Percentiles rank a stretch among this genome's conserved stretches.
Conservation (phyloP, 2,329 filamentous ascomycete genomes). For the Aureobasidium sp. region DNA sequence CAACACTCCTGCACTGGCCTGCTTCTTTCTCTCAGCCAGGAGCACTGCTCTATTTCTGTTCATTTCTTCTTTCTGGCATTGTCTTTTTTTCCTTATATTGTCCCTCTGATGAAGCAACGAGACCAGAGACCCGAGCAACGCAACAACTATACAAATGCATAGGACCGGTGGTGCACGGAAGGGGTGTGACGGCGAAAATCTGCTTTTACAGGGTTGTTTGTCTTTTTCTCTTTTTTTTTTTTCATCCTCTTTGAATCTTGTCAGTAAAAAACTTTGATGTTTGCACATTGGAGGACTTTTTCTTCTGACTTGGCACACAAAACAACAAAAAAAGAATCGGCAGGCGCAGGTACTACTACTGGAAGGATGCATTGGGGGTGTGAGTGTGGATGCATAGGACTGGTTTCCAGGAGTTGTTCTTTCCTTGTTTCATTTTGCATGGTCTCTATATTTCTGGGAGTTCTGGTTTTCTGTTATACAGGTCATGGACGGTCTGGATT, state of each 20-base stretch:
- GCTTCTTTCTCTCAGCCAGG: not conserved
- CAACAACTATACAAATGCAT: conserved; percentile 2
- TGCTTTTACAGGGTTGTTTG: conserved; percentile 2
- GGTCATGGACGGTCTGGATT: not conserved
- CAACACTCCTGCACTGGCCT: not conserved
- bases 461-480: not conserved
- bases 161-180: not conserved
- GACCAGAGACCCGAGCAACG: conserved; percentile 2
- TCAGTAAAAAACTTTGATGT: not conserved
- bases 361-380: not conserved
- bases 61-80: not conserved
- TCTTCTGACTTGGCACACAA: not conserved
- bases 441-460: not conserved
- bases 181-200: not conserved
- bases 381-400: not conserved
- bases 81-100: not conserved
- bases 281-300: not conserved
- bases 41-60: not conserved
- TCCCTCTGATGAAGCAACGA: conserved; percentile 8
- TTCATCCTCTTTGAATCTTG: not conserved
- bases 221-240: not conserved
- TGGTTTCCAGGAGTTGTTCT: not conserved
- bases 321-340: not conserved
- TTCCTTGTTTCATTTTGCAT: not conserved
- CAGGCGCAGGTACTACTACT: not conserved